These are phyloP conservation scores for Phellopilus nigrolimitatus DNA, from an alignment of 1,284 basidiomycete species.

Conservation along the genomic window DNA sequence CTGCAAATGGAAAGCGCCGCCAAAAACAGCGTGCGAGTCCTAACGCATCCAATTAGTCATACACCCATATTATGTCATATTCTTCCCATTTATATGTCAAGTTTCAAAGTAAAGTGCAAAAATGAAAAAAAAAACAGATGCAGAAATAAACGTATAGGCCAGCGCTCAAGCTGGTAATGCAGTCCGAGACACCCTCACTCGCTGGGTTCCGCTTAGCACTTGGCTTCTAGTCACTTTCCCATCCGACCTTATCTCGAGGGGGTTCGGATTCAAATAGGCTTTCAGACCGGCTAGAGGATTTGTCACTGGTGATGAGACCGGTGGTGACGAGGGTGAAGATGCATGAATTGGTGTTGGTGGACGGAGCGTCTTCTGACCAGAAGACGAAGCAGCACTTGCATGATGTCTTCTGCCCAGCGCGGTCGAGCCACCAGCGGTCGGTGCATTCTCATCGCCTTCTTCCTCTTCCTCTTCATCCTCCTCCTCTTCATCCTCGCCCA, in stretches of 20 bases:
- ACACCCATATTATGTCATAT: not conserved
- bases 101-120: constrained; percentile 2
- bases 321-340: constrained; percentile 16
- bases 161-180: constrained; percentile 1
- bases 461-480: constrained; percentile 55
- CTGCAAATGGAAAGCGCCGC: too few species aligned
- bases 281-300: constrained; percentile 8
- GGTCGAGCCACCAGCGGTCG: not conserved
- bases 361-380: constrained; percentile 9
- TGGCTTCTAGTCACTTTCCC: not conserved
- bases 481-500: constrained; percentile 60
- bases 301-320: constrained; percentile 16
- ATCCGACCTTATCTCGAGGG: constrained; percentile 4
- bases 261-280: too few species aligned
- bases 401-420: constrained; percentile 4
- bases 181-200: constrained; percentile 12
- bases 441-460: constrained; percentile 26
- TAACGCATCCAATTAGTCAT: too few species aligned
- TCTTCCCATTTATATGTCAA: constrained; percentile 1
- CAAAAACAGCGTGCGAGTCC: too few species aligned
- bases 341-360: constrained; percentile 20
- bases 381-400: constrained; percentile 5
- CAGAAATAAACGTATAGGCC: not conserved
- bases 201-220: constrained; percentile 1
- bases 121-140: constrained; percentile 1